Conservation (phyloP, 495 filamentous ascomycete genomes). For the Monascus purpureus region DNA sequence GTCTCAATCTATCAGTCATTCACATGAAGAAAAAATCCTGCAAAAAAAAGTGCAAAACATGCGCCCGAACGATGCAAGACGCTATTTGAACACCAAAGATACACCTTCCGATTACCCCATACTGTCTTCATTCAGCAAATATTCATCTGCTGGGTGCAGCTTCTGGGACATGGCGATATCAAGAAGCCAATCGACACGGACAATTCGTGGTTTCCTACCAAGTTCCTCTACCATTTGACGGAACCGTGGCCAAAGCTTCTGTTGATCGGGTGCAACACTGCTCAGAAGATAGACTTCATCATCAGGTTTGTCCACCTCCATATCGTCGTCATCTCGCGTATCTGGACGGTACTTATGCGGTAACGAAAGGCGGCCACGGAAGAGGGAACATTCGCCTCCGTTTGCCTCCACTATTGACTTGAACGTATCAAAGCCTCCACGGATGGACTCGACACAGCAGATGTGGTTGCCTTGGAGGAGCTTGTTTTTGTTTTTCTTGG, state of each 20-base stretch:
- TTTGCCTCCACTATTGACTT: constrained; percentile 75
- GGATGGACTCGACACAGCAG: constrained; percentile 65
- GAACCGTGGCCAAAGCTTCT: constrained; percentile 67
- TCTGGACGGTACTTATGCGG: constrained; percentile 33
- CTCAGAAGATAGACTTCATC: constrained; percentile 69
- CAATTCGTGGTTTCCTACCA: constrained; percentile 61
- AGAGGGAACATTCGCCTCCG: constrained; percentile 69
- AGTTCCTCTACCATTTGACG: constrained; percentile 56
- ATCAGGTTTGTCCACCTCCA: constrained; percentile 22
- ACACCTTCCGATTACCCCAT: constrained; percentile 9
- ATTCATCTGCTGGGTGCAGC: constrained; percentile 47
- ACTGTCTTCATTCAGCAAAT: constrained; percentile 33
- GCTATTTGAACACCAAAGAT: neutral
- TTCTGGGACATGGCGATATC: constrained; percentile 80
- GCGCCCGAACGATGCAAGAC: neutral
- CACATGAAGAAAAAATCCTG: too few species aligned
- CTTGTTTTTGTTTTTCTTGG: constrained; percentile 57
- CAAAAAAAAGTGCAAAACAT: too few species aligned
- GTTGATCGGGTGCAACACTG: constrained; percentile 47
- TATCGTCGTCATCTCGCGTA: constrained; percentile 33
- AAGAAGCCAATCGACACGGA: constrained; percentile 76
- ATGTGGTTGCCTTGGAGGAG: constrained; percentile 61
- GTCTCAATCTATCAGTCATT: neutral
- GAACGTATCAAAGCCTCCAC: constrained; percentile 70
- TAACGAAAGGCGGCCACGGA: constrained; percentile 52